Evolutionary conservation across 768 basidiomycete species (phyloP), one percentile per base, ranked within the genome.

Genomic region (Hydnomerulius pinastri): DNA sequence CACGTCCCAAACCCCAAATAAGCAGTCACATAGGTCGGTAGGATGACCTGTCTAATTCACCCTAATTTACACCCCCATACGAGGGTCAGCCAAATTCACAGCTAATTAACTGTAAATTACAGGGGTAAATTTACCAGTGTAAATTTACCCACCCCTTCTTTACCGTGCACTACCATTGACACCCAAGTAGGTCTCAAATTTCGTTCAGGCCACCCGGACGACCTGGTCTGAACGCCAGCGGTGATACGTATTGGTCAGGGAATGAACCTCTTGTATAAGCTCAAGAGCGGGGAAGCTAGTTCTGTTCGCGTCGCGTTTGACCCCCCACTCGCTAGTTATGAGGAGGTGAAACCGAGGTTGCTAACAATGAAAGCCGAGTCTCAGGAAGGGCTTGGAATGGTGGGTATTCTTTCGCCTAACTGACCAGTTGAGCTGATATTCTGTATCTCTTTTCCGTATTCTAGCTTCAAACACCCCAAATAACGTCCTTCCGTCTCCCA

Each of bases 321-420:
- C 18, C 91, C 91, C 0, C 88, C 86, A 2, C 71, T 93, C 25
- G 58, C 71, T 4, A 83, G 85, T 0, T 92, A 92, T 60, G 86
- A 89, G 1, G 90, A 90, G 29, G 89, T 92, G 21, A 91, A 90
- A 61, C 87, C 88, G 3, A 81, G 90, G 8, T 65, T 92, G 20
- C 69, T 92, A 18, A 75, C 81, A 48, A 92, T 92, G 90, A 91
- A 90, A 61, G 82, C 82, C 0, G 75, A 87, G 21, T 87, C 90
- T 0, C 87, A 92, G 61, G 88, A 88, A 62, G 77, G 81, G 1
- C 77, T 92, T 15, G 90, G 90, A 23, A 90, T 88, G 86, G 89
- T 86, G 48, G 20, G 82, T 67, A n/a, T n/a, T n/a, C n/a, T n/a
- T n/a, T n/a, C n/a, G n/a, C n/a, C n/a, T n/a, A n/a, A n/a, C n/a